Conservation (phyloP, 768 basidiomycete species). For the Piloderma croceum region DNA sequence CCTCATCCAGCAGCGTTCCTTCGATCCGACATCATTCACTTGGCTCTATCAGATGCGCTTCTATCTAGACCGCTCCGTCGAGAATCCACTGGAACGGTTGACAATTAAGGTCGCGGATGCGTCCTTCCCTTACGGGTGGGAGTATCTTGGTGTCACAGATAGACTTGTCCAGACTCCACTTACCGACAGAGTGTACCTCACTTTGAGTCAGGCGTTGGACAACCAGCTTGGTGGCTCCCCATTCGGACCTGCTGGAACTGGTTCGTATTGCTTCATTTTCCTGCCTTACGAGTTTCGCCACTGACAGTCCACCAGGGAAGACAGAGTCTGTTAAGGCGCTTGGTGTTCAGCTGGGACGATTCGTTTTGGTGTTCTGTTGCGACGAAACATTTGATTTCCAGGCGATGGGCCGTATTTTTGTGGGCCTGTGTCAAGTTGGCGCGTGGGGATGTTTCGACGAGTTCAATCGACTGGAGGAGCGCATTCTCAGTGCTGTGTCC, state of each 20-base stretch:
- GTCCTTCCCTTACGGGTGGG: slow-evolving; percentile 95
- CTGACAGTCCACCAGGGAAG: slow-evolving; percentile 55
- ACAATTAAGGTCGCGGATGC: slow-evolving; percentile 85
- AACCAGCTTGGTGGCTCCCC: slow-evolving; percentile 95
- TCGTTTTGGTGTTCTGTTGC: slow-evolving; percentile 99
- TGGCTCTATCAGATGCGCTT: slow-evolving; percentile 99
- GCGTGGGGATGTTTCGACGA: slow-evolving; percentile 99
- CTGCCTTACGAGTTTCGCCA: slow-evolving; percentile 5
- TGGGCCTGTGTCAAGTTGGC: slow-evolving; percentile 97
- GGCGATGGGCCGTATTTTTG: slow-evolving; percentile 99
- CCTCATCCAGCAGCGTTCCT: slow-evolving; percentile 60
- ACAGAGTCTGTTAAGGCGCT: slow-evolving; percentile 99
- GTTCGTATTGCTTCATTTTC: slow-evolving; percentile 31
- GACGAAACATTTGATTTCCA: slow-evolving; percentile 99
- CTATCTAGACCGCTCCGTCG: slow-evolving; percentile 70
- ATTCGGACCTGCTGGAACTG: slow-evolving; percentile 97
- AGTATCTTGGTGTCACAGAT: slow-evolving; percentile 95
- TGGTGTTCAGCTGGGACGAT: slow-evolving; percentile 94
- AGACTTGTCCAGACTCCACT: slow-evolving; percentile 96
- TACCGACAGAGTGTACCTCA: slow-evolving; percentile 95
- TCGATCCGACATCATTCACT: slow-evolving; percentile 68
- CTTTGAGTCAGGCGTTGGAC: slow-evolving; percentile 91
- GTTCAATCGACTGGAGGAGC: slow-evolving; percentile 96
- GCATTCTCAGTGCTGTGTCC: slow-evolving; percentile 95
- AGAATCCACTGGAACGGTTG: slow-evolving; percentile 76